phyloP scores from a whole-genome alignment of 73 alveolate species.

The Paramecium primaurelia region DNA sequence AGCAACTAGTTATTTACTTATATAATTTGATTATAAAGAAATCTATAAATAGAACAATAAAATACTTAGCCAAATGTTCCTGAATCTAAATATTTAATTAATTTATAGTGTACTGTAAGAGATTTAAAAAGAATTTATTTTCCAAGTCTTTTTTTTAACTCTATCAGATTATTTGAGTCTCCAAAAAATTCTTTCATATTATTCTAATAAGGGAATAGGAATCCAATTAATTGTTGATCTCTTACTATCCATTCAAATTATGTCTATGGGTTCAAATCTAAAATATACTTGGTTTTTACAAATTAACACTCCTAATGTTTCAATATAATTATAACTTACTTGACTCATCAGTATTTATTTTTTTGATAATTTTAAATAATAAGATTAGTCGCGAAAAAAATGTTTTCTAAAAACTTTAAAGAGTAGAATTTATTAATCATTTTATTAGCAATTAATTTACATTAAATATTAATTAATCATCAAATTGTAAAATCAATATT shows the following conservation, averaged over 20 bases:
- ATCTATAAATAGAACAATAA: neutral
- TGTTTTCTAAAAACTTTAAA: neutral
- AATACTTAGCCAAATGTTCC: neutral
- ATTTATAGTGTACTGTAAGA: neutral
- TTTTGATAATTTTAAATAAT: neutral
- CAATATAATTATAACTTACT: neutral
- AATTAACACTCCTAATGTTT: neutral
- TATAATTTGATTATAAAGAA: neutral
- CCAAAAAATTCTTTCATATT: slow-evolving; percentile 16
- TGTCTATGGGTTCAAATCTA: neutral
- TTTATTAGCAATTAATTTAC: neutral
- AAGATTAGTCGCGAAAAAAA: neutral
- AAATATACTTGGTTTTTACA: neutral
- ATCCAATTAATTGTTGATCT: neutral
- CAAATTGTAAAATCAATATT: neutral
- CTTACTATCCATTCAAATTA: neutral
- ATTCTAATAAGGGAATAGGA: neutral
- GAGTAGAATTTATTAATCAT: neutral
- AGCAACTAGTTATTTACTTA: neutral
- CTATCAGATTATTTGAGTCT: neutral
- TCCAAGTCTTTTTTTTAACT: neutral
- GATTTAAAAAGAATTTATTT: neutral
- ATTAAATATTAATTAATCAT: neutral
- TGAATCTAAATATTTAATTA: neutral
- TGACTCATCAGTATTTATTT: neutral